Evolutionary conservation across 768 basidiomycete genomes (phyloP), one percentile per base, ranked within the genome.

Genomic region (Lentinus brumalis): DNA sequence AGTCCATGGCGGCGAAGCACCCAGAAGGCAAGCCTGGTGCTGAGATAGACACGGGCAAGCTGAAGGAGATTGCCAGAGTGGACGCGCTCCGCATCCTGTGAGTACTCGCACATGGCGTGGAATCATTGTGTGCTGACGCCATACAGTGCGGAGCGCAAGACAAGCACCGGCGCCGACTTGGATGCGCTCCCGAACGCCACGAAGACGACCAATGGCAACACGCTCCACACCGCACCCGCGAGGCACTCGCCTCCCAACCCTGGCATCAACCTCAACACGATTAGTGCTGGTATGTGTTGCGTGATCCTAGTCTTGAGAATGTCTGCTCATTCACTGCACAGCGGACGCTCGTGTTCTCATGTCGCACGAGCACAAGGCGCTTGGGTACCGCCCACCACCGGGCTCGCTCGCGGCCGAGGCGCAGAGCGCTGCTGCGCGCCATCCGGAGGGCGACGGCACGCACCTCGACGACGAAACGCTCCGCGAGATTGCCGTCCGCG

Each of bases 1-100:
- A 76, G 62, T 60, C 68, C n/a, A 69, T 71, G 16, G 74, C 76
- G 6, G 71, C 75, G 15, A 73, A 73, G 60, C 71, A 77, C 54
- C 73, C 70, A 4, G 67, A 67, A 32, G 63, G 62, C 47, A 61
- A 59, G 38, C 57, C 61, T 6, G 62, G 60, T 15, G 56, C 41
- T 2, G 26, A 45, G 5, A 56, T 61, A 1, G 64, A 65, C 38
- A 61, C 64, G 21, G 40, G 52, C 38, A 67, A 60, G 62, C 61
- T 70, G 15, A 70, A 64, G 63, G 64, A 68, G 61, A 68, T 68
- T 32, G 70, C 70, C 4, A 59, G 67, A 15, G 66, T 64, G n/a
- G 70, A 71, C 53, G 70, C 70, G 11, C 57, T 62, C 41, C 62
- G 67, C 7, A 71, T 70, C 41, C 56, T 68, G 66, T 64, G 44